Conservation (phyloP, 1,284 basidiomycete genomes). For the Marasmius tenuissimus region DNA sequence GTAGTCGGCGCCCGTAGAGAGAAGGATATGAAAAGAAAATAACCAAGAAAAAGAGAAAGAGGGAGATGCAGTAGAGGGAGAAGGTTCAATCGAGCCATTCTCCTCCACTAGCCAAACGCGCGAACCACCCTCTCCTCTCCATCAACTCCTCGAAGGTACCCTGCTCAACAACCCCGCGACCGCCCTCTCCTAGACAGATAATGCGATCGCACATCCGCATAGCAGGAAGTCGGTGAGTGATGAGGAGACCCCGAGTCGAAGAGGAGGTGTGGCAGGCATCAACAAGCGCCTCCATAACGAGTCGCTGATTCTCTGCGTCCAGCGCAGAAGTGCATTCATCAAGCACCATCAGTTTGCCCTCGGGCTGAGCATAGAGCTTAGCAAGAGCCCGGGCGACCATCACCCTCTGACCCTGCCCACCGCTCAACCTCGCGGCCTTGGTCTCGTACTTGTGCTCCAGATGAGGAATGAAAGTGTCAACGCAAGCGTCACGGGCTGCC, state of each 20-base stretch:
- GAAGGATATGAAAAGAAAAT: neutral
- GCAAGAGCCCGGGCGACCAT: constrained; percentile 90
- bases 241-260: constrained; percentile 77
- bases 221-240: constrained; percentile 90
- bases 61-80: neutral
- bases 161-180: constrained; percentile 63
- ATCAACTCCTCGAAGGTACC: constrained; percentile 78
- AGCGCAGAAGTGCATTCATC: constrained; percentile 95
- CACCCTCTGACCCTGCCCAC: constrained; percentile 92
- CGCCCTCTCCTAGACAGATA: constrained; percentile 78
- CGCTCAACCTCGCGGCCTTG: constrained; percentile 85
- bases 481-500: constrained; percentile 77
- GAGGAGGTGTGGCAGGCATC: constrained; percentile 12
- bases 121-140: constrained; percentile 73
- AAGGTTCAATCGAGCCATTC: constrained; percentile 73
- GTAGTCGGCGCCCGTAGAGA: neutral
- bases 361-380: constrained; percentile 42
- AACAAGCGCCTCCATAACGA: constrained; percentile 78
- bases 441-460: constrained; percentile 88
- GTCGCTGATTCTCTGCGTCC: constrained; percentile 77
- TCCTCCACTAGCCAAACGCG: constrained; percentile 79
- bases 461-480: constrained; percentile 83
- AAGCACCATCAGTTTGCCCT: constrained; percentile 69
- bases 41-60: neutral
- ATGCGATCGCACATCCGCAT: constrained; percentile 94